These are phyloP conservation scores for Suillus tomentosus DNA, from an alignment of 768 basidiomycete species.

Conservation along the genomic window DNA sequence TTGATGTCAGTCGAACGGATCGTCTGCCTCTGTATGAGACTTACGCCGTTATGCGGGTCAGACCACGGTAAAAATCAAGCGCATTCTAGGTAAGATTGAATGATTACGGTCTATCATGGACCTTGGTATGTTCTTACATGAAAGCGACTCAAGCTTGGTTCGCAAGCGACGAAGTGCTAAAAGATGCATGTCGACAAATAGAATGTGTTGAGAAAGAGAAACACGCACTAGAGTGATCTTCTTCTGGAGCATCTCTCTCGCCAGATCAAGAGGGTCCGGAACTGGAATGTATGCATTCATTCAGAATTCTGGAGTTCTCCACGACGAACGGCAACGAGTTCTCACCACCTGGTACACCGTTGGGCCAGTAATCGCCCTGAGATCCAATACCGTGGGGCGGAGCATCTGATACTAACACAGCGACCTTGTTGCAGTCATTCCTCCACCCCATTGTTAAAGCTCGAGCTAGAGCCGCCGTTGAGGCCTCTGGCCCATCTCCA, in stretches of 20 bases:
- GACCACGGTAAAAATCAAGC: conserved; percentile 8
- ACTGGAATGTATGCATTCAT: background rate
- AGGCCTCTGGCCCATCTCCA: conserved; percentile 54
- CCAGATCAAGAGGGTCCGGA: conserved; percentile 35
- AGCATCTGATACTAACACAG: conserved; percentile 51
- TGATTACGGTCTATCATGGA: background rate
- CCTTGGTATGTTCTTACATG: conserved; percentile 8
- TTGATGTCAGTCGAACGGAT: background rate
- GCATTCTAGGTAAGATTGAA: background rate
- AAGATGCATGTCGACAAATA: conserved; percentile 3
- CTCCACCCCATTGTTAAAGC: conserved; percentile 47
- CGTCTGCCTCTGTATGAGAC: background rate
- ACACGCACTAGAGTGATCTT: conserved; percentile 53
- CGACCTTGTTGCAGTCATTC: conserved; percentile 44
- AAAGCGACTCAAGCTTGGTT: conserved; percentile 29
- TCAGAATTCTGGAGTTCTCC: background rate
- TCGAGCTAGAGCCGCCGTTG: conserved; percentile 49
- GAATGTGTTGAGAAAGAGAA: conserved; percentile 9
- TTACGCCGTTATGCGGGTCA: conserved; percentile 10
- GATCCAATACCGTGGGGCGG: conserved; percentile 52
- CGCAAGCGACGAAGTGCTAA: conserved; percentile 61
- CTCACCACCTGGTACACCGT: conserved; percentile 29
- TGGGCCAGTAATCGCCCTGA: conserved; percentile 37
- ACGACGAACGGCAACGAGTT: background rate
- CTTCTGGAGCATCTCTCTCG: conserved; percentile 46